Conservation (phyloP, 495 filamentous ascomycete genomes). For the Lophiostoma macrostomum region DNA sequence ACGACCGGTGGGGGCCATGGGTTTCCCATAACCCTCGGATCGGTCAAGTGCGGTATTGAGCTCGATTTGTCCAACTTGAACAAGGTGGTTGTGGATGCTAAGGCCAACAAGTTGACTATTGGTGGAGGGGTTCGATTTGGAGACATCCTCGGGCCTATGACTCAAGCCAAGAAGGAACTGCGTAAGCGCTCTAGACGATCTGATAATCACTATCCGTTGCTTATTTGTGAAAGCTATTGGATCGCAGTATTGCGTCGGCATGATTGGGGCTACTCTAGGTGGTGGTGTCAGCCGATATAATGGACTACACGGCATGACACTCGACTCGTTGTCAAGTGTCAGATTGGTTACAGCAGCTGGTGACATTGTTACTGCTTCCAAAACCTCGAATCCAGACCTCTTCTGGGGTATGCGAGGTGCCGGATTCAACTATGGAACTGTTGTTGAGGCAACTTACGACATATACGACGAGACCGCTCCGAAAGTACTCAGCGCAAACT, state of each 20-base stretch:
- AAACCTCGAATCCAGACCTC: too few relatives aligned
- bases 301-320: not conserved
- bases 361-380: too few relatives aligned
- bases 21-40: not conserved
- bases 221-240: not conserved
- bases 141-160: not conserved
- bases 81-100: not conserved
- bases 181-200: too few relatives aligned
- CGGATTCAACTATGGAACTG: too few relatives aligned
- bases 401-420: too few relatives aligned
- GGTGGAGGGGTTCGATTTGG: not conserved
- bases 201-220: too few relatives aligned
- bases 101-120: not conserved
- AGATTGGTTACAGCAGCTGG: too few relatives aligned
- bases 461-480: conserved; percentile 1
- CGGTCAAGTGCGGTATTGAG: not conserved
- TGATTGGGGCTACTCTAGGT: conserved; percentile 2
- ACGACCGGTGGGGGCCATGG: conserved; percentile 1
- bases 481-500: not conserved
- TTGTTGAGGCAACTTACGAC: too few relatives aligned
- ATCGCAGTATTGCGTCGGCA: not conserved
- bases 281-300: not conserved
- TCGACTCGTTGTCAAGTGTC: too few relatives aligned
- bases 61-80: not conserved
- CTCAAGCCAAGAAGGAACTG: not conserved